Evolutionary conservation across 2,329 filamentous ascomycete species (phyloP), one percentile per base, ranked within the genome.

Genomic region (Hymenoscyphus repandus): DNA sequence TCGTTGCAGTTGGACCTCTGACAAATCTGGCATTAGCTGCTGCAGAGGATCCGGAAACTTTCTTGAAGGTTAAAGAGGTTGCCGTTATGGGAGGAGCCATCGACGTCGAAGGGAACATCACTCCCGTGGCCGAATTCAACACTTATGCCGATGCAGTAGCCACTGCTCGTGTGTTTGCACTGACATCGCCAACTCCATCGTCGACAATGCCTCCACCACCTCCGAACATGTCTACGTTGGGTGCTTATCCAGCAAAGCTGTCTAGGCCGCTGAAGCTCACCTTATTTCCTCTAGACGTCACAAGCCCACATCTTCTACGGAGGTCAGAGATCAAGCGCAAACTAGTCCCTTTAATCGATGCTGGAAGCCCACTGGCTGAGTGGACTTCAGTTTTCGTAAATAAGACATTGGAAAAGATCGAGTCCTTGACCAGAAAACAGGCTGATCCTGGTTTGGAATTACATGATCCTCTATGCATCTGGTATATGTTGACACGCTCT

Each of bases 11-110:
- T 44, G 93, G 93, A 0, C 93, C 93, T 1, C 73, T 97, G 60
- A 97, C 93, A n/a, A 99, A 96, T 66, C 73, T 96, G 30, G 93
- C 93, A 1, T 70, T 95, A 22, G 93, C 93, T 2, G 91, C 93
- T 2, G 84, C 90, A 12, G 83, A 90, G 63, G 92, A 97, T 60
- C 85, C 91, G 0, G 89, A 92, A 68, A 85, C 90, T 0, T 96
- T 99, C 68, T 76, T 99, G 49, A 82, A 83, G 39, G 88, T 84
- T 44, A 95, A 95, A 68, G 90, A 97, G 69, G 79, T 99, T 2
- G 85, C 96, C 3, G 88, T 96, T 42, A 99, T 99, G 93, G 93
- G 92, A 52, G 93, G 93, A 53, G 85, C 88, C 20, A 79, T 99
- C 48, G 77, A 87, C 52, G 72, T 83, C 40, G 78, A 83, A 45